Evolutionary conservation across 176 grass and related monocot species (phyloP).

Genomic region (Phragmites australis): DNA sequence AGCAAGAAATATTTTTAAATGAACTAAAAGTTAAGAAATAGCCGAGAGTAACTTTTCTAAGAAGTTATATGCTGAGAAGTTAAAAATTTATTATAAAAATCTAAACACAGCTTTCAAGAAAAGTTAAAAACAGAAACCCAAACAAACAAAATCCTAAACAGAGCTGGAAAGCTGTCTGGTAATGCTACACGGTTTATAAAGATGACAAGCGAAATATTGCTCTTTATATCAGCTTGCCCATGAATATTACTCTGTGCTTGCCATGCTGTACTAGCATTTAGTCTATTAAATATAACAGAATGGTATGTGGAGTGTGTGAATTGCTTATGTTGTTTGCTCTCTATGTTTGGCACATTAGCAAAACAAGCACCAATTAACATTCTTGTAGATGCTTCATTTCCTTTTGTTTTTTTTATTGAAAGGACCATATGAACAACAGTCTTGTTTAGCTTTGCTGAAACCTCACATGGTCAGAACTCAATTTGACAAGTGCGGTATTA

Average conservation of each 20-base stretch:
- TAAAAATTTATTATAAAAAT: no score
- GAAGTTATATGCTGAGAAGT: no score
- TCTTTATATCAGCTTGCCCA: neutral
- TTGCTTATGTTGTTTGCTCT: neutral
- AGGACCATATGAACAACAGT: neutral
- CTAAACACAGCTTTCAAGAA: no score
- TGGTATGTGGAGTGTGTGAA: neutral
- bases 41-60: no score
- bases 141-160: no score
- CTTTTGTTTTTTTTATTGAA: neutral
- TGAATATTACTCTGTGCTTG: neutral
- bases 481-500: neutral
- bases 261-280: conserved; percentile 15
- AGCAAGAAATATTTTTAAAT: no score
- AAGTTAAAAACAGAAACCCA: no score
- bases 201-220: neutral
- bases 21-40: no score
- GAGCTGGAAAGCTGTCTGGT: neutral
- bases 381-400: neutral
- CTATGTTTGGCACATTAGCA: neutral
- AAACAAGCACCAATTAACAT: conserved; percentile 16
- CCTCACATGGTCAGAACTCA: neutral
- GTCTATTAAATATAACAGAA: conserved; percentile 39
- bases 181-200: neutral
- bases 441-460: conserved; percentile 6